phyloP scores from a whole-genome alignment of 1,284 basidiomycete genomes.

The Farysia itapuensis region DNA sequence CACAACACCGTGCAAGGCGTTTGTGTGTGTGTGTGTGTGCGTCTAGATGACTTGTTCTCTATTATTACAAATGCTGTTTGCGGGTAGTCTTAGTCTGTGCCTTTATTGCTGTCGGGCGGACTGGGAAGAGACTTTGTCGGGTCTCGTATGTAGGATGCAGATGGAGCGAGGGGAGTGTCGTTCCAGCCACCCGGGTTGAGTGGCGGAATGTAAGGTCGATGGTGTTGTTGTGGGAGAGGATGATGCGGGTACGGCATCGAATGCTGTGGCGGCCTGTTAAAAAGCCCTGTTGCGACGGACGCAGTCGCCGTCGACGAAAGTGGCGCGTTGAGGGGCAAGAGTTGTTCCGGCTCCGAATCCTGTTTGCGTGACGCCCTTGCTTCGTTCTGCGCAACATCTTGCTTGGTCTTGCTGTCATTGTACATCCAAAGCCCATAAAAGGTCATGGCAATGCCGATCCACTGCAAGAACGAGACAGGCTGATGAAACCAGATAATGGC shows the following conservation, averaged over 20 bases:
- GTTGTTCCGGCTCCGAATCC: no score
- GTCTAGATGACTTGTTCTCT: no score
- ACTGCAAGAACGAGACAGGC: slow-evolving; percentile 77
- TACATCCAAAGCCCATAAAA: slow-evolving; percentile 90
- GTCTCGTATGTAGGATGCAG: slow-evolving; percentile 14
- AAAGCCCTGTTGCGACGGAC: no score
- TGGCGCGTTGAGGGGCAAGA: no score
- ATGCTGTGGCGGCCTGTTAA: no score
- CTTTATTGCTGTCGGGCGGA: slow-evolving; percentile 36
- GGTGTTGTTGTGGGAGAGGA: not conserved
- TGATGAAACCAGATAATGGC: slow-evolving; percentile 97
- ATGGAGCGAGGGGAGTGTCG: slow-evolving; percentile 11
- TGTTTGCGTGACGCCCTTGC: slow-evolving; percentile 10
- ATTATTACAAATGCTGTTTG: no score
- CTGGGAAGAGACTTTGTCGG: slow-evolving; percentile 27
- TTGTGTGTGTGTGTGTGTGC: no score
- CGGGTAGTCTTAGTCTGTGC: no score
- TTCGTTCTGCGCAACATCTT: slow-evolving; percentile 18
- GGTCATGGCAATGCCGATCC: slow-evolving; percentile 81
- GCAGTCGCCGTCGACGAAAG: no score
- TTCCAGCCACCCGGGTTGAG: slow-evolving; percentile 15
- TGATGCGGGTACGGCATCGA: no score
- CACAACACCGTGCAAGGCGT: no score
- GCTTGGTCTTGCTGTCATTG: slow-evolving; percentile 77
- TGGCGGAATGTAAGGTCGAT: not conserved